phyloP scores from a whole-genome alignment of 192 early-diverging fungal species.

The Allomyces javanicus region DNA sequence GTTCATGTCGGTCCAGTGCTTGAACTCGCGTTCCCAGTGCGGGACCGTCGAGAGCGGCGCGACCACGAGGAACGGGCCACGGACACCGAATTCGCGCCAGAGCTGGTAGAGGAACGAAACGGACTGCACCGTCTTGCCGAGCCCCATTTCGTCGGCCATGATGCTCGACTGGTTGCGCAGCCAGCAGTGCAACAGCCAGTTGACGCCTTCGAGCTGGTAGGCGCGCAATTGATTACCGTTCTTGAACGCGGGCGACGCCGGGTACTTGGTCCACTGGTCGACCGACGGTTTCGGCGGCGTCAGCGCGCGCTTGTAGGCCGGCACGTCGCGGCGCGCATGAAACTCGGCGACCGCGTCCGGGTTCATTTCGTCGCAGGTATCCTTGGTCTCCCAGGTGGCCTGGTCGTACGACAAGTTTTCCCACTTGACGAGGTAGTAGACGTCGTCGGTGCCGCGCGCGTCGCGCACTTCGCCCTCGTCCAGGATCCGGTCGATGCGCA shows the following conservation, averaged over 20 bases:
- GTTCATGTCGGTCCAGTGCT: constrained; percentile 55
- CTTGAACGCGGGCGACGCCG: constrained; percentile 45
- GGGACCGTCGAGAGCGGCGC: constrained; percentile 27
- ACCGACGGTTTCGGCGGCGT: constrained; percentile 23
- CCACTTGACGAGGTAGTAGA: constrained; percentile 67
- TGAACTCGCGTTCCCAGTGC: constrained; percentile 27
- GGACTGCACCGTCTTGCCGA: constrained; percentile 59
- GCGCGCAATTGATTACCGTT: constrained; percentile 46
- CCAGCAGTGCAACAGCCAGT: constrained; percentile 68
- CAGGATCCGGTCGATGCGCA: constrained; percentile 57
- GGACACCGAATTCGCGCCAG: constrained; percentile 32
- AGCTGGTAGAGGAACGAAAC: constrained; percentile 54
- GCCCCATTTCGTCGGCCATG: constrained; percentile 32
- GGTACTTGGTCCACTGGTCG: constrained; percentile 28
- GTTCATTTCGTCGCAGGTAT: constrained; percentile 37
- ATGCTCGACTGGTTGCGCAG: constrained; percentile 45
- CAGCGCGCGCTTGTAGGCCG: constrained; percentile 21
- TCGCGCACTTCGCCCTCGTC: constrained; percentile 57
- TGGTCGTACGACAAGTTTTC: constrained; percentile 43
- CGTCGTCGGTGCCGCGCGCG: constrained; percentile 21
- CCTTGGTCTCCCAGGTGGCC: constrained; percentile 51
- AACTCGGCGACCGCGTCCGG: constrained; percentile 43
- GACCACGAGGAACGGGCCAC: constrained; percentile 55
- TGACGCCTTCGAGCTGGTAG: constrained; percentile 68
- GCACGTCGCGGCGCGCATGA: constrained; percentile 32